Percentiles rank a stretch among this genome's conserved stretches.
phyloP scores from a whole-genome alignment of 2,329 filamentous ascomycete species.

The Aspergillus tubingensis region DNA sequence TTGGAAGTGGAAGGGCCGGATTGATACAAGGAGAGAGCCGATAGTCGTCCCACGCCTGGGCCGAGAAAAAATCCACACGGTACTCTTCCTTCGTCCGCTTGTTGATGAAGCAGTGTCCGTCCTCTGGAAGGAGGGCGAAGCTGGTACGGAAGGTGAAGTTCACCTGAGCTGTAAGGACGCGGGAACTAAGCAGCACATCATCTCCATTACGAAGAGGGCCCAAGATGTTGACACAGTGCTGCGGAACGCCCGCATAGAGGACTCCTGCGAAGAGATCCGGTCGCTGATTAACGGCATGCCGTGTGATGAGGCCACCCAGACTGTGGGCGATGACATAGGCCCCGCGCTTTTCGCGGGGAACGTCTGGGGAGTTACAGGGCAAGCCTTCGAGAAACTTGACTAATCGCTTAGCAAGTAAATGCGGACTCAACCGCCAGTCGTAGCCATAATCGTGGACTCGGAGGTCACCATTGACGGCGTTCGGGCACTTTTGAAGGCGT shows the following conservation, averaged over 20 bases:
- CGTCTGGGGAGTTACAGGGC: conserved; percentile 68
- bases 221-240: conserved; percentile 86
- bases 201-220: conserved; percentile 91
- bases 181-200: conserved; percentile 83
- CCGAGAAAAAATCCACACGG: conserved; percentile 79
- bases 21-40: conserved; percentile 75
- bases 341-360: conserved; percentile 60
- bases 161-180: conserved; percentile 86
- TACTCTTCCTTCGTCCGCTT: conserved; percentile 78
- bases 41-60: conserved; percentile 76
- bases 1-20: conserved; percentile 61
- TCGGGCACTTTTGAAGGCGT: conserved; percentile 71
- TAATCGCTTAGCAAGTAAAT: conserved; percentile 71
- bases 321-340: conserved; percentile 82
- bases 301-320: conserved; percentile 81
- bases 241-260: conserved; percentile 80
- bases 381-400: conserved; percentile 71
- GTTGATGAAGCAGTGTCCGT: conserved; percentile 85
- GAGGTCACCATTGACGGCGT: conserved; percentile 69
- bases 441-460: conserved; percentile 90
- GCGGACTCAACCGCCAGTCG: conserved; percentile 87
- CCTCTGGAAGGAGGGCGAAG: conserved; percentile 80
- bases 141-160: conserved; percentile 90
- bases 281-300: conserved; percentile 81
- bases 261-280: conserved; percentile 86